A percentile compares a stretch with the other conserved stretches of the same genome.
Conservation (phyloP, 805 yeast species). For the Sporopachydermia quercuum region DNA sequence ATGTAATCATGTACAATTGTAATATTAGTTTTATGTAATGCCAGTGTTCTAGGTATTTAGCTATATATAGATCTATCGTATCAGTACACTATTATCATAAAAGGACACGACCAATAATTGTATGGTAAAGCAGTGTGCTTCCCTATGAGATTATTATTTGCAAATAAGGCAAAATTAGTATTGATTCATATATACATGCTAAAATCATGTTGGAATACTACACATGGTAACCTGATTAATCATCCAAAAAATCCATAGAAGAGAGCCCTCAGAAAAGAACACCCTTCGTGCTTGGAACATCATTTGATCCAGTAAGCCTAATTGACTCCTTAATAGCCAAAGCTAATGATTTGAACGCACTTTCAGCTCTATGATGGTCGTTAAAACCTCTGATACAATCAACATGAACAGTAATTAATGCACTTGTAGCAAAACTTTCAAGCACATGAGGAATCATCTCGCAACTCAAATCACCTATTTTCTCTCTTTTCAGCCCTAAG, state of each 20-base stretch:
- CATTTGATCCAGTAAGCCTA: conserved; percentile 70
- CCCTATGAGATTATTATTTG: too few species aligned
- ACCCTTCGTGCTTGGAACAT: conserved; percentile 94
- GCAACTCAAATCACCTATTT: conserved; percentile 78
- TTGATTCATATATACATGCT: too few species aligned
- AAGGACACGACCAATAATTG: too few species aligned
- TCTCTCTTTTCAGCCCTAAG: conserved; percentile 81
- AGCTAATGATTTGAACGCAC: conserved; percentile 94
- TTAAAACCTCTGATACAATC: conserved; percentile 88
- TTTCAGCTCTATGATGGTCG: conserved; percentile 93
- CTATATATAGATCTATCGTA: too few species aligned
- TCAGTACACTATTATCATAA: too few species aligned
- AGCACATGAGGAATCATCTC: conserved; percentile 98
- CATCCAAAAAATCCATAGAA: too few species aligned
- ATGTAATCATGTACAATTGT: background rate
- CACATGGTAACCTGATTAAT: too few species aligned
- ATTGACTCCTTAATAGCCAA: conserved; percentile 81
- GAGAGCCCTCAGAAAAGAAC: conserved; percentile 55
- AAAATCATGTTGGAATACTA: too few species aligned
- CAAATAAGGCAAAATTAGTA: too few species aligned
- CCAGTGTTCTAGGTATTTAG: too few species aligned
- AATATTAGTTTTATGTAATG: background rate
- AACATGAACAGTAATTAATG: conserved; percentile 83
- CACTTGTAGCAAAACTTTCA: conserved; percentile 87
- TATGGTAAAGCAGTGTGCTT: too few species aligned